Percentiles rank a stretch among this genome's conserved stretches.
Conservation (phyloP, 495 filamentous ascomycete species). For the Geopyxis carbonaria region DNA sequence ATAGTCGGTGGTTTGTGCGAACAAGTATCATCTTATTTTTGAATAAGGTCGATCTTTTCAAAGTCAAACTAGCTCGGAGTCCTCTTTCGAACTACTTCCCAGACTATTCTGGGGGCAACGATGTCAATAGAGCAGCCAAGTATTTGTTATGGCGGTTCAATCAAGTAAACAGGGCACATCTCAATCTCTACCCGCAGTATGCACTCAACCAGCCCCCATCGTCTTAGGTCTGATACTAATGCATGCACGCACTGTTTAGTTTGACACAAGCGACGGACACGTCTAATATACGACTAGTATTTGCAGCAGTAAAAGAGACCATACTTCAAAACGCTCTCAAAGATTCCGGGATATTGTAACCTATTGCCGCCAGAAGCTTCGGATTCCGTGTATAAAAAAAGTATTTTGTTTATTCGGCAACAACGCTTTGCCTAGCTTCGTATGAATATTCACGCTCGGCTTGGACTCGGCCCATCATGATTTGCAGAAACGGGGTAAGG, state of each 20-base stretch:
- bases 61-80: slow-evolving; percentile 74
- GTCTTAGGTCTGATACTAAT: slow-evolving; percentile 8
- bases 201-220: too few relatives aligned
- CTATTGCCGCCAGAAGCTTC: slow-evolving; percentile 13
- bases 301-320: slow-evolving; percentile 96
- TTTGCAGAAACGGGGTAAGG: neutral
- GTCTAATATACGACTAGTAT: slow-evolving; percentile 91
- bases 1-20: slow-evolving; percentile 96
- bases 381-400: slow-evolving; percentile 23
- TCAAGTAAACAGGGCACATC: slow-evolving; percentile 88
- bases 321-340: slow-evolving; percentile 96
- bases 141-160: slow-evolving; percentile 97
- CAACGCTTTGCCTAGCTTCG: neutral
- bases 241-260: too few relatives aligned
- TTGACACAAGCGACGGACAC: slow-evolving; percentile 97
- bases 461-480: too few relatives aligned
- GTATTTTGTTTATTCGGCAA: slow-evolving; percentile 16
- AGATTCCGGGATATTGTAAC: slow-evolving; percentile 89
- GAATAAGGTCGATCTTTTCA: slow-evolving; percentile 97
- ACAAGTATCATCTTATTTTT: slow-evolving; percentile 97
- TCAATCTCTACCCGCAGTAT: slow-evolving; percentile 96
- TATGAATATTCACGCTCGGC: neutral
- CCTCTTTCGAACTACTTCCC: slow-evolving; percentile 89
- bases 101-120: slow-evolving; percentile 91
- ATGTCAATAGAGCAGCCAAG: slow-evolving; percentile 94